phyloP scores from a whole-genome alignment of 2,329 filamentous ascomycete species.

The Alternaria alternata region DNA sequence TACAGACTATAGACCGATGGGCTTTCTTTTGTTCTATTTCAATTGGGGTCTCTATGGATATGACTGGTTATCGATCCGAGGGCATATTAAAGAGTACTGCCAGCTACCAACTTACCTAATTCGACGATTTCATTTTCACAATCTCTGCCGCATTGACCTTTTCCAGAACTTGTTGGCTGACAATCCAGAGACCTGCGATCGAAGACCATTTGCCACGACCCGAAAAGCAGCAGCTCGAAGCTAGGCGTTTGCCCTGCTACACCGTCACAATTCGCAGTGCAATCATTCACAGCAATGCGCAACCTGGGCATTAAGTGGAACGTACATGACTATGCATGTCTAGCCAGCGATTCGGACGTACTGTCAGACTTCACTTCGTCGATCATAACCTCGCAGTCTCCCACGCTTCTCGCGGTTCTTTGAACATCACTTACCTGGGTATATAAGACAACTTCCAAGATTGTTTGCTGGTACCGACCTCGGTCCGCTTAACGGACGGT shows the following conservation, averaged over 20 bases:
- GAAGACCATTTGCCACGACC: conserved; percentile 15
- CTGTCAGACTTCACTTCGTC: background rate
- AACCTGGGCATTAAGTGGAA: conserved; percentile 10
- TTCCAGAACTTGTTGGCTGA: background rate
- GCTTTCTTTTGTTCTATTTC: conserved; percentile 14
- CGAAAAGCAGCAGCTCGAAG: conserved; percentile 19
- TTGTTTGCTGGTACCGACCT: background rate
- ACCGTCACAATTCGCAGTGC: background rate
- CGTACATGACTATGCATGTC: background rate
- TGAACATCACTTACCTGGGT: background rate
- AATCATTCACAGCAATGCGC: conserved; percentile 12
- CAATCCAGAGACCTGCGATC: background rate
- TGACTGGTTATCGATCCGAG: background rate
- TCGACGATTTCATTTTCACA: background rate
- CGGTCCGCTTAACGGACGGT: background rate
- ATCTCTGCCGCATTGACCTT: background rate
- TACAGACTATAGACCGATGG: conserved; percentile 2
- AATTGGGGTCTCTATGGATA: background rate
- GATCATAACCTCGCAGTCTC: background rate
- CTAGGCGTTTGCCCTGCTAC: background rate
- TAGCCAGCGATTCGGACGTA: background rate
- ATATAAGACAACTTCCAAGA: background rate
- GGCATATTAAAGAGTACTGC: background rate
- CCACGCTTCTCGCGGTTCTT: background rate
- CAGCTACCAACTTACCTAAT: background rate